Evolutionary conservation across 805 yeast genomes (phyloP), one percentile per base, ranked within the genome.

Genomic region (Starmerella sirachaensis): DNA sequence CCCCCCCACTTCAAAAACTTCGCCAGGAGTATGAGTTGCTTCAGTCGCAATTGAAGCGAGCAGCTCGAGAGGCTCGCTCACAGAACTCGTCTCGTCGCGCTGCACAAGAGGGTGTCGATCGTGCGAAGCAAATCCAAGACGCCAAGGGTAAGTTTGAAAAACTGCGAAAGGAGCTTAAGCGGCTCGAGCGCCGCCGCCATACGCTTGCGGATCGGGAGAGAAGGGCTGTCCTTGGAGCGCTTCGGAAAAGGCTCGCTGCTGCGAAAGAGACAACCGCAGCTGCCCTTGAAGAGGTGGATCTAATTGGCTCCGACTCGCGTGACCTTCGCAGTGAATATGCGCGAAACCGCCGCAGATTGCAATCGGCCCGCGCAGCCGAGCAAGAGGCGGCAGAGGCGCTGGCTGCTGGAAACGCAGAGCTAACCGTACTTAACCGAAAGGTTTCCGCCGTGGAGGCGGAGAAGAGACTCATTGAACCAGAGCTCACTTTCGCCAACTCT

Each of bases 1-100:
- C n/a, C n/a, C n/a, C n/a, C n/a, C n/a, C n/a, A n/a, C n/a, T n/a
- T n/a, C n/a, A n/a, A n/a, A n/a, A n/a, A n/a, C n/a, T 32, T 16
- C 69, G 72, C 31, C 63, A 62, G 20, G 83, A 83, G 40, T 88
- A 80, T 55, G 88, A 79, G 9, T 42, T 48, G 12, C 59, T 83
- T 34, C 67, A 70, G 47, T 79, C 73, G 13, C 74, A 76, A 48
- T 37, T 46, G 14, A 40, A 78, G 29, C 64, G 62, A 20, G 77
- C 88, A 3, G 76, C 70, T 40, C 78, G 74, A 29, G 64, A 66
- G 2, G 68, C 93, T 0, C 70, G 77, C 3, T 57, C 71, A 86
- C 55, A 70, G 76, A 26, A 65, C 76, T 29, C 78, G 72, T 47
- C 70, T 76, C 25, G 97, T 83, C 54, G 66, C 81, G 33, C 78